phyloP scores from a whole-genome alignment of 2,329 filamentous ascomycete species.

The Gnomoniopsis smithogilvyi region DNA sequence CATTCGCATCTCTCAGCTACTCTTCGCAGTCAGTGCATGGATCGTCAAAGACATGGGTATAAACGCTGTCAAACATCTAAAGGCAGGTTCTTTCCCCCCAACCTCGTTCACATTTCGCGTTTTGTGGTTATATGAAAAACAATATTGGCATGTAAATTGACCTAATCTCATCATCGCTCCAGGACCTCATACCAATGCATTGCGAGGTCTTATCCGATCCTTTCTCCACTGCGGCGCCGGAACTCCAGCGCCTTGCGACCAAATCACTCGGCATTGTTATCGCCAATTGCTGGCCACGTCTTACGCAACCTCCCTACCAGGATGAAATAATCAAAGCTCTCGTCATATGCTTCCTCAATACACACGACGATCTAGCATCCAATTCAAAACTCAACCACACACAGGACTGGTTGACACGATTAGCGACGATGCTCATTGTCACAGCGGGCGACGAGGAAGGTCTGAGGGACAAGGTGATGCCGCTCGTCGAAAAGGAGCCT shows the following conservation, averaged over 20 bases:
- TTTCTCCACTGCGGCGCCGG: constrained; percentile 55
- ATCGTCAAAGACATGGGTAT: constrained; percentile 59
- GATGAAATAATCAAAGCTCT: constrained; percentile 63
- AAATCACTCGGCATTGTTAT: constrained; percentile 56
- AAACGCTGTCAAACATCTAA: constrained; percentile 63
- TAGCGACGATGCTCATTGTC: constrained; percentile 33
- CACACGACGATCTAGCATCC: constrained; percentile 33
- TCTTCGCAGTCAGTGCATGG: constrained; percentile 47
- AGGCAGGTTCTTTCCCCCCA: constrained; percentile 42
- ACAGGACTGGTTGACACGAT: constrained; percentile 28
- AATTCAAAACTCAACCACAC: constrained; percentile 25
- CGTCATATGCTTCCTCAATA: constrained; percentile 59
- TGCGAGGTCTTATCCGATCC: constrained; percentile 65
- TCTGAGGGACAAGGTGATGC: constrained; percentile 27
- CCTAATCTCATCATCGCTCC: constrained; percentile 3
- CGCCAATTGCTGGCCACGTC: constrained; percentile 65
- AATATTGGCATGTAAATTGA: background rate
- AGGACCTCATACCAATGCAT: constrained; percentile 67
- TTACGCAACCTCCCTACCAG: constrained; percentile 52
- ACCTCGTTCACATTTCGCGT: background rate
- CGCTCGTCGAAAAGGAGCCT: constrained; percentile 35
- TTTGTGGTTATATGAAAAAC: background rate
- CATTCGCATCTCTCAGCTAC: constrained; percentile 50
- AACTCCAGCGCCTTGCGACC: constrained; percentile 50
- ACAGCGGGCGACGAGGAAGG: constrained; percentile 24